Evolutionary conservation across 345 rosid species (phyloP).

Genomic region (Ceriops tagal): DNA sequence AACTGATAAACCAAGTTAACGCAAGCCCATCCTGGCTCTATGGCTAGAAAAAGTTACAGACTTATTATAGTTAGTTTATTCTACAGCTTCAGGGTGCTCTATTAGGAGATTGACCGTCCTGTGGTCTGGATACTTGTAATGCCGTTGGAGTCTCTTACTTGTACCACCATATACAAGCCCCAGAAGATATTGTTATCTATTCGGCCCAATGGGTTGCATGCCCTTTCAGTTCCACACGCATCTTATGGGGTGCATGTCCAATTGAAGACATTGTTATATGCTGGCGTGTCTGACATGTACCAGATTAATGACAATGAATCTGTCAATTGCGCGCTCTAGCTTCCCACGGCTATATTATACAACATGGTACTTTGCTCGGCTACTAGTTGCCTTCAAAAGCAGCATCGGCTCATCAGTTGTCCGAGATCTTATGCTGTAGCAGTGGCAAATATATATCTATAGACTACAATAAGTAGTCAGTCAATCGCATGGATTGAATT

Average conservation of each 20-base stretch:
- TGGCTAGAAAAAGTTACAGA: not conserved
- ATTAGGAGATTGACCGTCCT: not conserved
- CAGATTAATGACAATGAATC: too few species aligned
- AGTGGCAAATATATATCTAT: not conserved
- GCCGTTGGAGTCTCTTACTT: conserved; percentile 1
- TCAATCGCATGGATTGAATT: not conserved
- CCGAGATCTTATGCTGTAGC: not conserved
- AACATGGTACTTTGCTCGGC: too few species aligned
- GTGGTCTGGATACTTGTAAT: conserved; percentile 25
- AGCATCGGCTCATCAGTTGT: not conserved
- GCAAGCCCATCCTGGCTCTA: not conserved
- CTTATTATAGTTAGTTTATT: not conserved
- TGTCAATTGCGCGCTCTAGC: too few species aligned
- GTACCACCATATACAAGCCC: not conserved
- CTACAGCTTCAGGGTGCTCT: not conserved
- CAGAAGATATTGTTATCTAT: conserved; percentile 4
- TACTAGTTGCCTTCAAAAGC: too few species aligned
- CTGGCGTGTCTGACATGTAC: too few species aligned
- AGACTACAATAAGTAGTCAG: not conserved
- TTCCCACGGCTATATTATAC: too few species aligned
- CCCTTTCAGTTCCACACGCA: not conserved
- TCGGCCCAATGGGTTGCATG: conserved; percentile 1
- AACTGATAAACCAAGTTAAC: too few species aligned
- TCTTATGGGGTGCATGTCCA: not conserved
- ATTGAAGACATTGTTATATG: too few species aligned